A percentile compares a stretch with the other conserved stretches of the same genome.
Evolutionary conservation across 2,329 filamentous ascomycete species (phyloP).

Genomic region (Diaporthe sp.): DNA sequence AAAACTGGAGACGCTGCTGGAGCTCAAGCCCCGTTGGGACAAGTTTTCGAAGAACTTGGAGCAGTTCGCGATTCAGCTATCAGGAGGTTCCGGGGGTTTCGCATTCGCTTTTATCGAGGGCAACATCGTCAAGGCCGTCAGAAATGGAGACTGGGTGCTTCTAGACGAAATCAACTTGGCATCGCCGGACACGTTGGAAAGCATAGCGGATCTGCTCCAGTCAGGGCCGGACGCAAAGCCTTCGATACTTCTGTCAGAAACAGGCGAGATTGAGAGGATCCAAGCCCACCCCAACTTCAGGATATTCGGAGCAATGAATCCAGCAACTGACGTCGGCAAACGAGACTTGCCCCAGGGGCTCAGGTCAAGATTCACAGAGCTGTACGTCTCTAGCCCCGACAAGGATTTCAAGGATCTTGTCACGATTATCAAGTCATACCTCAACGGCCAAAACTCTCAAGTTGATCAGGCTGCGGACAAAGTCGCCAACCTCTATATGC

Average conservation of each 20-base stretch:
- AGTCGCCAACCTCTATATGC: slow-evolving; percentile 88
- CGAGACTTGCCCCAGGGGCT: slow-evolving; percentile 91
- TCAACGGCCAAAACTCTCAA: slow-evolving; percentile 78
- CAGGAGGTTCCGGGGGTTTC: slow-evolving; percentile 80
- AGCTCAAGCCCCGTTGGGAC: slow-evolving; percentile 80
- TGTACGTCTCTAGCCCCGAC: slow-evolving; percentile 94
- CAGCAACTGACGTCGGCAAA: slow-evolving; percentile 97
- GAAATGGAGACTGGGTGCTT: slow-evolving; percentile 97
- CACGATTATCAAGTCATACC: slow-evolving; percentile 88
- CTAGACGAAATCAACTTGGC: slow-evolving; percentile 98
- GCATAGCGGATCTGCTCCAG: slow-evolving; percentile 88
- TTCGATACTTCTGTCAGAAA: slow-evolving; percentile 91
- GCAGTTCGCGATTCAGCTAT: slow-evolving; percentile 85
- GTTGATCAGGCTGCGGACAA: slow-evolving; percentile 83
- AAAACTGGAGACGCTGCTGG: slow-evolving; percentile 74
- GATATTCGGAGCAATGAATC: slow-evolving; percentile 99
- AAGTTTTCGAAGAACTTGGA: slow-evolving; percentile 81
- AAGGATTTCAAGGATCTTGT: slow-evolving; percentile 87
- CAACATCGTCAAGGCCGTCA: slow-evolving; percentile 94
- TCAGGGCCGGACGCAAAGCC: slow-evolving; percentile 79
- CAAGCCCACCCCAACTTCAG: slow-evolving; percentile 92
- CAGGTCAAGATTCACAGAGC: slow-evolving; percentile 92
- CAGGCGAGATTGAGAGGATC: slow-evolving; percentile 91
- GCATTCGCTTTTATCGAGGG: slow-evolving; percentile 97
- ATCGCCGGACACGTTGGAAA: slow-evolving; percentile 93